These are phyloP conservation scores for Fusarium humuli DNA, from an alignment of 2,329 filamentous ascomycete species.

Conservation along the genomic window DNA sequence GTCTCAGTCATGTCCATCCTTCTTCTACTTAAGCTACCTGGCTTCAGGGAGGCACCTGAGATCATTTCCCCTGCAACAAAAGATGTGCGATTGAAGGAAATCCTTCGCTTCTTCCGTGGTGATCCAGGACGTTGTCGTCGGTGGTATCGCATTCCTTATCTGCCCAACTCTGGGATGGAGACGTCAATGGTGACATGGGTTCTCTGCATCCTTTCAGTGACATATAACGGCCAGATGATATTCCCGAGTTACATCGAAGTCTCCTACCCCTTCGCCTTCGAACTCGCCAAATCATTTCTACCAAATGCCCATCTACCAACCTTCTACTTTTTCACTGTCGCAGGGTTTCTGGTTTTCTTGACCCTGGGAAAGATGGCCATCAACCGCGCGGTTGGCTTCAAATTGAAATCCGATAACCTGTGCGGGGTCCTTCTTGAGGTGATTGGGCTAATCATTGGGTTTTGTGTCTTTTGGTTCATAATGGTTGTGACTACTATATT, in stretches of 20 bases:
- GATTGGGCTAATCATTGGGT: background rate
- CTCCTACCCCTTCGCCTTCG: background rate
- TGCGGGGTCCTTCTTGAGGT: background rate
- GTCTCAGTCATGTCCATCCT: conserved; percentile 11
- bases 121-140: conserved; percentile 4
- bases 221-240: conserved; percentile 1
- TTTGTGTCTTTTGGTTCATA: background rate
- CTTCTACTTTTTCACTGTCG: background rate
- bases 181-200: background rate
- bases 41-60: background rate
- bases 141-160: conserved; percentile 12
- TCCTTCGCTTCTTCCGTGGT: conserved; percentile 11
- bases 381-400: background rate
- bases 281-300: fast-evolving
- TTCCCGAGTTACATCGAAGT: background rate
- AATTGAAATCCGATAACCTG: background rate
- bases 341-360: background rate
- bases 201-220: background rate
- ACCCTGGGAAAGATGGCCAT: no score
- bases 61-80: background rate
- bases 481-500: background rate
- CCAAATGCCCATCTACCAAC: background rate
- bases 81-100: background rate
- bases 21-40: conserved; percentile 15
- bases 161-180: background rate